A percentile compares a stretch with the other conserved stretches of the same genome.
phyloP scores from a whole-genome alignment of 73 alveolate genomes.

The Paramecium bursaria region DNA sequence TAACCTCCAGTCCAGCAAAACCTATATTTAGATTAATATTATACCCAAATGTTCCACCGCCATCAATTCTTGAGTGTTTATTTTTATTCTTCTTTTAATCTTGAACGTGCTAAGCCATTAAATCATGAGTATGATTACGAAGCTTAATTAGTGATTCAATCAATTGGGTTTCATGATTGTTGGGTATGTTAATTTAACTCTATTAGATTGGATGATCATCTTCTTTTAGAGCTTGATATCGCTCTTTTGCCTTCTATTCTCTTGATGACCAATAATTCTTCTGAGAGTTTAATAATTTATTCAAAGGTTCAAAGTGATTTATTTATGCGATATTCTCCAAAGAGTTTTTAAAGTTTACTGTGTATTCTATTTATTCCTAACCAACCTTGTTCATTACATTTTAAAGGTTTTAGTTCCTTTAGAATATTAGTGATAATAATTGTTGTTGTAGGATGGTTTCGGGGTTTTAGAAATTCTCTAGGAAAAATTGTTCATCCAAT shows the following conservation, averaged over 20 bases:
- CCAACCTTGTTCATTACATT: slow-evolving; percentile 38
- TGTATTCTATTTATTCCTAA: slow-evolving; percentile 41
- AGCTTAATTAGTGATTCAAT: slow-evolving; percentile 25
- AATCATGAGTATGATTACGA: slow-evolving; percentile 39
- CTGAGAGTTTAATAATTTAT: slow-evolving; percentile 19
- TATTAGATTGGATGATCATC: not conserved
- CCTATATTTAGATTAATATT: not conserved
- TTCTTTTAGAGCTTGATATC: slow-evolving; percentile 1
- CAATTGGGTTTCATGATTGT: not conserved
- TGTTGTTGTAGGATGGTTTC: slow-evolving; percentile 8
- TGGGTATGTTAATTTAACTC: not conserved
- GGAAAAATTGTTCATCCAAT: slow-evolving; percentile 10
- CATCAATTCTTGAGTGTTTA: slow-evolving; percentile 31
- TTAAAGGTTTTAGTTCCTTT: slow-evolving; percentile 44
- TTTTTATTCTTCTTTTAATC: not conserved
- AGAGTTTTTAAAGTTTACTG: slow-evolving; percentile 1
- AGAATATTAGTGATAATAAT: slow-evolving; percentile 26
- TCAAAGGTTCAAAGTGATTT: slow-evolving; percentile 48
- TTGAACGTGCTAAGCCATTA: slow-evolving; percentile 25
- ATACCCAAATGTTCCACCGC: slow-evolving; percentile 61
- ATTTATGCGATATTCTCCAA: slow-evolving; percentile 2
- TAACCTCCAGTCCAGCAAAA: slow-evolving; percentile 59
- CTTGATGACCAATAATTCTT: slow-evolving; percentile 32
- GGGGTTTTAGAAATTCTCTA: slow-evolving; percentile 27
- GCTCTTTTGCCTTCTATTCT: not conserved